Conservation (phyloP, 1,284 basidiomycete species). For the Baeospora myosura region DNA sequence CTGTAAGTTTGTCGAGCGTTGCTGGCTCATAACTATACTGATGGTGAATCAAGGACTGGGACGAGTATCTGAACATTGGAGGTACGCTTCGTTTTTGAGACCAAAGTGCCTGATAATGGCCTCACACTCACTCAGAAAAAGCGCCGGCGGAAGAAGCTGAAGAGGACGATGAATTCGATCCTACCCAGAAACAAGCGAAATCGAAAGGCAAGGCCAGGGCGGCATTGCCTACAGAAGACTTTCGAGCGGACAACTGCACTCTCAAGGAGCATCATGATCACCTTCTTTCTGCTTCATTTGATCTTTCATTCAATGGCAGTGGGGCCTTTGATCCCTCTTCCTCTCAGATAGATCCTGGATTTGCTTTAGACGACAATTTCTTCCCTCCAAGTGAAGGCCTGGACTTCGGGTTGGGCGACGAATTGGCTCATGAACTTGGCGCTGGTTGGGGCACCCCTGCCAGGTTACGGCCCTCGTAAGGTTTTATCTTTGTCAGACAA, state of each 20-base stretch:
- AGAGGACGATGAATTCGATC: slow-evolving; percentile 40
- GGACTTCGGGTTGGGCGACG: slow-evolving; percentile 56
- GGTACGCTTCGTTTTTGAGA: slow-evolving; percentile 16
- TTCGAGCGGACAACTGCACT: slow-evolving; percentile 50
- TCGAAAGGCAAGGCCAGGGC: slow-evolving; percentile 26
- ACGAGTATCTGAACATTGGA: slow-evolving; percentile 45
- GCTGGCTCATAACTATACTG: background rate
- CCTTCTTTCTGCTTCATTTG: slow-evolving; percentile 57
- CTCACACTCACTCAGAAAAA: slow-evolving; percentile 8
- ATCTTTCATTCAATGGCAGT: slow-evolving; percentile 42
- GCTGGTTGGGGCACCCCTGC: slow-evolving; percentile 52
- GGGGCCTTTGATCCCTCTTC: slow-evolving; percentile 40
- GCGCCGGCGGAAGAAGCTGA: slow-evolving; percentile 16
- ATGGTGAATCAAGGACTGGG: slow-evolving; percentile 46
- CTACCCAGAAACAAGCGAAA: slow-evolving; percentile 24
- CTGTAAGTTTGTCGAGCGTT: slow-evolving; percentile 34
- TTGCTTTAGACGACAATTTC: slow-evolving; percentile 47
- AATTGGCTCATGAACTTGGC: slow-evolving; percentile 65
- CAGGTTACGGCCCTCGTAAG: slow-evolving; percentile 6
- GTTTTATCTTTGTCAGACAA: background rate
- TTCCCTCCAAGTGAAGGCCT: slow-evolving; percentile 45
- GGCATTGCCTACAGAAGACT: slow-evolving; percentile 29
- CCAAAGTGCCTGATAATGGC: background rate
- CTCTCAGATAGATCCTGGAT: slow-evolving; percentile 45
- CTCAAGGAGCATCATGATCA: slow-evolving; percentile 64